These are phyloP conservation scores for Pestalotiopsis sp. DNA, from an alignment of 2,329 filamentous ascomycete species.

Conservation along the genomic window DNA sequence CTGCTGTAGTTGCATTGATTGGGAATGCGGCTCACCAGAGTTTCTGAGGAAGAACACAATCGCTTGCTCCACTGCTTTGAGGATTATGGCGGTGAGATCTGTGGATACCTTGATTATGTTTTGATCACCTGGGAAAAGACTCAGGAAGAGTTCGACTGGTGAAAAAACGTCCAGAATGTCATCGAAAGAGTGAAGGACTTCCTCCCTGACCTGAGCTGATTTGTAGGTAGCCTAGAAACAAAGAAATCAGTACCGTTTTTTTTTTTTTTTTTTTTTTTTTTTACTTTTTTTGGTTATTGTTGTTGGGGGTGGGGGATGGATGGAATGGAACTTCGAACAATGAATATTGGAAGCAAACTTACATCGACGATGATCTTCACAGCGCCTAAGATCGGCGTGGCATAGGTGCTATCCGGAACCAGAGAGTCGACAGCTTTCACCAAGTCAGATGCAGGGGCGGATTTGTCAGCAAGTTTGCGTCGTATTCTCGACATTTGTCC, in stretches of 20 bases:
- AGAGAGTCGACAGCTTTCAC: background rate
- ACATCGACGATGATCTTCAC: background rate
- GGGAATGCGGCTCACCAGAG: background rate
- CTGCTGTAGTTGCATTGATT: background rate
- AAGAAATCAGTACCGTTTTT: too few species aligned
- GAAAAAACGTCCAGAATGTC: conserved; percentile 13
- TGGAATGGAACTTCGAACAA: too few species aligned
- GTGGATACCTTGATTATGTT: conserved; percentile 9
- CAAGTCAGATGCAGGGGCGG: background rate
- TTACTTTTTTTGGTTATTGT: too few species aligned
- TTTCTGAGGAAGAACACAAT: conserved; percentile 14
- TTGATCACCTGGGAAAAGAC: conserved; percentile 1
- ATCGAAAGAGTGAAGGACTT: conserved; percentile 7
- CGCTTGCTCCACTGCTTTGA: conserved; percentile 12
- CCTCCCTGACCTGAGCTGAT: background rate
- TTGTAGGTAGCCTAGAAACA: background rate
- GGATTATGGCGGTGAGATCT: conserved; percentile 3
- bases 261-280: too few species aligned
- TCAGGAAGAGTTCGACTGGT: conserved; percentile 15
- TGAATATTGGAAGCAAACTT: background rate
- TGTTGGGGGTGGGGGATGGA: too few species aligned
- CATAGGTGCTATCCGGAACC: background rate
- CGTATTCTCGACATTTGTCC: background rate
- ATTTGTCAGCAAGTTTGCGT: conserved; percentile 12
- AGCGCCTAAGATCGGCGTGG: background rate